phyloP scores from a whole-genome alignment of 192 early-diverging fungal species.

The Mortierella alpina region DNA sequence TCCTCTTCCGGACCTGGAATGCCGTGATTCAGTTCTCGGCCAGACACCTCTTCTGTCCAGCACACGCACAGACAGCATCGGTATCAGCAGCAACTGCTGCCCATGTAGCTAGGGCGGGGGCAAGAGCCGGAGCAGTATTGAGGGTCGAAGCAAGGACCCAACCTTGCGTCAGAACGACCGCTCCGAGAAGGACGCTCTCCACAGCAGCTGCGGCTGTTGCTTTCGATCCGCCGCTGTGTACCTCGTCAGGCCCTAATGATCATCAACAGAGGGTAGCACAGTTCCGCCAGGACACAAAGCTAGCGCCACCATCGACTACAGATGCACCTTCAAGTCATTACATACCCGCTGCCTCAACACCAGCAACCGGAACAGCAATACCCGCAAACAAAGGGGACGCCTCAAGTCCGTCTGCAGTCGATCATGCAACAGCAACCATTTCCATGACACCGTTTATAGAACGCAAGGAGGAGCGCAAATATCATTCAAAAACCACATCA shows the following conservation, averaged over 20 bases:
- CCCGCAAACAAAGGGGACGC: neutral
- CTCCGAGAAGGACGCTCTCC: neutral
- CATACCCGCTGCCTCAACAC: neutral
- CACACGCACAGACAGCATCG: slow-evolving; percentile 14
- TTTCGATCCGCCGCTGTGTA: slow-evolving; percentile 3
- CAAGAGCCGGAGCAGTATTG: no score
- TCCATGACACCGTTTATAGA: neutral
- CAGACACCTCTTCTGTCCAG: slow-evolving; percentile 42
- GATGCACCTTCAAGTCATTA: no score
- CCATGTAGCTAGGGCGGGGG: no score
- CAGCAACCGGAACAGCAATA: neutral
- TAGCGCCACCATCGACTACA: no score
- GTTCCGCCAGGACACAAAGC: no score
- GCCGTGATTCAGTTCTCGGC: slow-evolving; percentile 48
- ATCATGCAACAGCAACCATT: neutral
- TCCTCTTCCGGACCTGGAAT: slow-evolving; percentile 21
- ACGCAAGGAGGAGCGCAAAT: neutral
- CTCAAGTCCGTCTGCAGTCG: neutral
- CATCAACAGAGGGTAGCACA: neutral
- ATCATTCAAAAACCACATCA: slow-evolving; percentile 2
- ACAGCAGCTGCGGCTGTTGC: slow-evolving; percentile 9
- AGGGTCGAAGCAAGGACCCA: no score
- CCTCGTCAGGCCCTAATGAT: neutral
- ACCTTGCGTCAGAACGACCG: no score
- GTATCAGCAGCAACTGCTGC: neutral